Evolutionary conservation across 164 flowering plant species (phyloP).

Genomic region (Magnolia changhungtana): DNA sequence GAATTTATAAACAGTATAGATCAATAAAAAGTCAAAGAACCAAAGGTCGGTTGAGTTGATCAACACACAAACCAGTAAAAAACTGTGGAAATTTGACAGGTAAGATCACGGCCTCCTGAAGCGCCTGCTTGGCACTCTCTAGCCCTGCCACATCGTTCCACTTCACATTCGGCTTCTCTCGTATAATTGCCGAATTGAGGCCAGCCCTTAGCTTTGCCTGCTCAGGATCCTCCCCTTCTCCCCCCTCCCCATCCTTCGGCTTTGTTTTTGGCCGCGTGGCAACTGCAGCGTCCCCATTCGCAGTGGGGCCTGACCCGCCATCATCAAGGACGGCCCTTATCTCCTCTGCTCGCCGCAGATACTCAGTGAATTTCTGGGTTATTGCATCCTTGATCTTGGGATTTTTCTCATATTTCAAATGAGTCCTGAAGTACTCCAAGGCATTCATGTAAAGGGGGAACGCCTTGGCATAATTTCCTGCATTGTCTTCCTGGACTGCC

Average conservation of each 20-base stretch:
- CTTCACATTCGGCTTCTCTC: constrained; percentile 96
- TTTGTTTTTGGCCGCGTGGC: constrained; percentile 78
- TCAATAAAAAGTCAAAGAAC: not conserved
- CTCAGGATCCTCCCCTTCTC: constrained; percentile 86
- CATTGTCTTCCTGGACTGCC: constrained; percentile 94
- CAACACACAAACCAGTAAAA: constrained; percentile 59
- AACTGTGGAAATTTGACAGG: constrained; percentile 98
- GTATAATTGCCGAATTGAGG: constrained; percentile 79
- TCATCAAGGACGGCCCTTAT: constrained; percentile 87
- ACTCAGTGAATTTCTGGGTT: constrained; percentile 93
- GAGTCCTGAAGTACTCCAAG: constrained; percentile 89
- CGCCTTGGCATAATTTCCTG: constrained; percentile 88
- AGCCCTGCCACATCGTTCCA: constrained; percentile 98
- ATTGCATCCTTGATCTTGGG: constrained; percentile 90
- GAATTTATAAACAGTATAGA: not conserved
- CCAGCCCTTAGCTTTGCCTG: constrained; percentile 79
- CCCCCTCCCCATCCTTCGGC: constrained; percentile 64
- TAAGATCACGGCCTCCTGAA: constrained; percentile 95
- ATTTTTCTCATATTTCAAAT: constrained; percentile 93
- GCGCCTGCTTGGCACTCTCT: constrained; percentile 93
- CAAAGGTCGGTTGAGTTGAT: not conserved
- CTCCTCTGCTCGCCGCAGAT: constrained; percentile 96
- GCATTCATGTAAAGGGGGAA: constrained; percentile 97
- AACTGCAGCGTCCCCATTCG: constrained; percentile 80
- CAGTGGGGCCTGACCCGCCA: constrained; percentile 60